These are phyloP conservation scores for Biancaea sappan DNA, from an alignment of 306 rosid species.

Conservation along the genomic window DNA sequence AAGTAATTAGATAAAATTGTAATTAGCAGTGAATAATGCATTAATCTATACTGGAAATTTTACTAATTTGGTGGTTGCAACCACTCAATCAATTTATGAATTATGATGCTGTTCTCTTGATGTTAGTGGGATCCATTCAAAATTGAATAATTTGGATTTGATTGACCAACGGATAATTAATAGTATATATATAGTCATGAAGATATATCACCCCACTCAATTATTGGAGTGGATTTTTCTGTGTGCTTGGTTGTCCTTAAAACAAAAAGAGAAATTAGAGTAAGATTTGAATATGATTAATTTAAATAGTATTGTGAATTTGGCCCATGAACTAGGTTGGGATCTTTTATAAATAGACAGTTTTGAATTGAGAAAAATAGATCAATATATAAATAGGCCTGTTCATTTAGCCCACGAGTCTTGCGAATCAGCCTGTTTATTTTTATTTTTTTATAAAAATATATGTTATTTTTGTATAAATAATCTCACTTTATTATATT, in stretches of 20 bases:
- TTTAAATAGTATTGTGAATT: too few relatives aligned
- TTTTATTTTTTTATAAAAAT: too few relatives aligned
- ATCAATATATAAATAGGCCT: too few relatives aligned
- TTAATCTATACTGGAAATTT: background rate
- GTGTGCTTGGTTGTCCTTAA: background rate
- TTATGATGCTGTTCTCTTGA: background rate
- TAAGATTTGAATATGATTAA: too few relatives aligned
- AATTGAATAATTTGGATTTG: background rate
- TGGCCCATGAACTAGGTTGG: too few relatives aligned
- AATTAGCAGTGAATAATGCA: background rate
- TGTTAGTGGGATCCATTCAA: background rate
- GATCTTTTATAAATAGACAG: too few relatives aligned
- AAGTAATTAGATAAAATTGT: background rate
- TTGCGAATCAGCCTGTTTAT: too few relatives aligned
- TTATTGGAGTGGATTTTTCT: background rate
- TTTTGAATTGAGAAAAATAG: too few relatives aligned
- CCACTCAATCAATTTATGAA: background rate
- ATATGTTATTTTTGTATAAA: too few relatives aligned
- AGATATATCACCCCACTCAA: background rate
- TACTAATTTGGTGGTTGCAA: background rate
- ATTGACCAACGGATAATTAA: background rate
- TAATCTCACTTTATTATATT: too few relatives aligned
- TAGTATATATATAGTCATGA: background rate
- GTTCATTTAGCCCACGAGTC: too few relatives aligned
- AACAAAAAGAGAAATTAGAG: too few relatives aligned